These are phyloP conservation scores for Fonsecaea pugnacius DNA, from an alignment of 2,329 filamentous ascomycete species.

Conservation along the genomic window DNA sequence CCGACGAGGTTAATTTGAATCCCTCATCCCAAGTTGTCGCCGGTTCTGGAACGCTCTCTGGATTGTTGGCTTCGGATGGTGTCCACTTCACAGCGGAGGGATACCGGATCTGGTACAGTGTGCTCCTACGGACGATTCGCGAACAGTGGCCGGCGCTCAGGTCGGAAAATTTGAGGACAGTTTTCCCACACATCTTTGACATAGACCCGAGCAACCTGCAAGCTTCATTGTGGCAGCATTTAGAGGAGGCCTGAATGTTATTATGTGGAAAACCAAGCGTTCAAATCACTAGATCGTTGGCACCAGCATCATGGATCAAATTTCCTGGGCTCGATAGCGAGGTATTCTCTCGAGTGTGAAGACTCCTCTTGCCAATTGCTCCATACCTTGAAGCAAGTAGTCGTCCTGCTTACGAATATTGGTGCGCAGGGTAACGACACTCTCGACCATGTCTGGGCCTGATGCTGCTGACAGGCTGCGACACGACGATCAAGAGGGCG, in stretches of 20 bases:
- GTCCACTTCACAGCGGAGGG: neutral
- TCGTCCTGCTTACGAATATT: no score
- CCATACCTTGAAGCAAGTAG: neutral
- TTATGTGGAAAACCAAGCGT: neutral
- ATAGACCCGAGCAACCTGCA: neutral
- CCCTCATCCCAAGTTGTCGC: neutral
- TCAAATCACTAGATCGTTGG: neutral
- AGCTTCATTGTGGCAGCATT: neutral
- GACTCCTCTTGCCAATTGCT: neutral
- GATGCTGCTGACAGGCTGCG: no score
- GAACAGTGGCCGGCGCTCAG: slow-evolving; percentile 1
- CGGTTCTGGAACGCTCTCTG: neutral
- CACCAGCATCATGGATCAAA: neutral
- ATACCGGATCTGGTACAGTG: neutral
- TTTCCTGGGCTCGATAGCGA: neutral
- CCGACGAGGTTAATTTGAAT: neutral
- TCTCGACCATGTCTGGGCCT: no score
- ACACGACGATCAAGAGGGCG: no score
- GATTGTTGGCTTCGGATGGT: neutral
- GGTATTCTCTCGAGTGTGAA: neutral
- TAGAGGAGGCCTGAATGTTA: neutral
- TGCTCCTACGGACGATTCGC: neutral
- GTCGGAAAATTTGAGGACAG: neutral
- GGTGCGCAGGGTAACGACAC: no score
- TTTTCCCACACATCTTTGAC: slow-evolving; percentile 2